Conservation (phyloP, 2,329 filamentous ascomycete genomes). For the Hysterium pulicare region DNA sequence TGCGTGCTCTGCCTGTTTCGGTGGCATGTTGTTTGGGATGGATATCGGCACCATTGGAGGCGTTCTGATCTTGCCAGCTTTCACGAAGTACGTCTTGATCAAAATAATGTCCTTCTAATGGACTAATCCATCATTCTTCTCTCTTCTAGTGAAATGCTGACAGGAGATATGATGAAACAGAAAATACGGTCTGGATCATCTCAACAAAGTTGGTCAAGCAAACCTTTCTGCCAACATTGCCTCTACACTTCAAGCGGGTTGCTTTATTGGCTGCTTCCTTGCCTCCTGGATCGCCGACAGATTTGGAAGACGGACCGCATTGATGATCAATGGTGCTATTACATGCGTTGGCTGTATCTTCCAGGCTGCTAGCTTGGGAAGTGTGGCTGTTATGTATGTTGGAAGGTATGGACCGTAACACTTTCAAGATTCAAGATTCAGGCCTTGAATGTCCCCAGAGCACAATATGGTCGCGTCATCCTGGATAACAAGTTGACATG, state of each 20-base stretch:
- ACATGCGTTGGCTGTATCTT: conserved; percentile 62
- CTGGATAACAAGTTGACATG: no score
- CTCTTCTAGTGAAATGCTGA: no score
- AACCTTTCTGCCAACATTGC: conserved; percentile 66
- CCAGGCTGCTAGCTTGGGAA: conserved; percentile 60
- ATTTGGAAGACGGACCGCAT: conserved; percentile 53
- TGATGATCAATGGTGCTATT: conserved; percentile 57
- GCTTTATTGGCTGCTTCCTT: conserved; percentile 62
- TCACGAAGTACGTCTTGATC: conserved; percentile 55
- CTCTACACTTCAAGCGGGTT: conserved; percentile 67
- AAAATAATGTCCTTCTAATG: no score
- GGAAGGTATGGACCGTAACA: conserved; percentile 49
- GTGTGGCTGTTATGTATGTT: conserved; percentile 62
- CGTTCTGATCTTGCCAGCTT: conserved; percentile 59
- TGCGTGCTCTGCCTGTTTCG: conserved; percentile 65
- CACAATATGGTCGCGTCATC: no score
- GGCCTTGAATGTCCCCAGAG: no score
- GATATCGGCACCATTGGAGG: conserved; percentile 67
- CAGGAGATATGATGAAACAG: no score
- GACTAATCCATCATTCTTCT: no score
- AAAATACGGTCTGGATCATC: conserved; percentile 50
- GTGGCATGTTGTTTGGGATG: conserved; percentile 65
- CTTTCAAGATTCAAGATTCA: no score
- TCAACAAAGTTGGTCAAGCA: conserved; percentile 43
- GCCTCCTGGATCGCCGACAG: conserved; percentile 54